Evolutionary conservation across 164 flowering plant species (phyloP), one percentile per base, ranked within the genome.

Genomic region (Sedum album): DNA sequence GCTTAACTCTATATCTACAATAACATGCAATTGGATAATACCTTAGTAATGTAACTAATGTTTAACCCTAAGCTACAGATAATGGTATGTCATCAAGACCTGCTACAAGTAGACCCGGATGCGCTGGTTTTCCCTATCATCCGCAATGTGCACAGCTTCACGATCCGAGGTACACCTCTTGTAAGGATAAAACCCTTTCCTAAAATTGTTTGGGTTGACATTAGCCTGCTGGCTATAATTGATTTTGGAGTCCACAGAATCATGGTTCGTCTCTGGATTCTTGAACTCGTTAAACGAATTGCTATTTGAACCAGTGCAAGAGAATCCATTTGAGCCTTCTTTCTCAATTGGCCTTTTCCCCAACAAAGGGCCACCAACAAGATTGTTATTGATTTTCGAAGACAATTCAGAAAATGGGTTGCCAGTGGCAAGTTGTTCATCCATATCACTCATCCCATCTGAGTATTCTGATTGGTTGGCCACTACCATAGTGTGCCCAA

Each of bases 171-270:
- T 30, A 53, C 84, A 79, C 69, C 84, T 76, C 66, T 83, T 85
- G 75, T 85, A 85, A 4, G 85, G 86, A 30, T 76, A 81, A 70
- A 85, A 85, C 10, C 86, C 88, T 63, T 68, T 81, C 2, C 2
- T 49, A 23, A 57, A 35, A 35, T 72, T 63, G 6, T n/a, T 67
- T 10, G 68, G 53, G 33, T 25, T 69, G 33, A 25, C 10, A 18
- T 28, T 57, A 28, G 31, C 3, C 33, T 11, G 33, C 33, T 25
- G 33, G 20, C 20, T 66, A 53, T 25, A 42, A 53, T 18, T 31
- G 0, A 35, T 1, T 35, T 71, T 36, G 8, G 71, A 72, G 60
- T 70, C 77, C 31, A 36, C 74, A 48, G 31, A 63, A 20, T 72
- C 75, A 48, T 49, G 68, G 30, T 66, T 72, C 49, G 60, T 71